Percentiles rank a stretch among this genome's conserved stretches.
Evolutionary conservation across 371 early-diverging fungal genomes (phyloP).

Genomic region (Rhizopus microsporus): DNA sequence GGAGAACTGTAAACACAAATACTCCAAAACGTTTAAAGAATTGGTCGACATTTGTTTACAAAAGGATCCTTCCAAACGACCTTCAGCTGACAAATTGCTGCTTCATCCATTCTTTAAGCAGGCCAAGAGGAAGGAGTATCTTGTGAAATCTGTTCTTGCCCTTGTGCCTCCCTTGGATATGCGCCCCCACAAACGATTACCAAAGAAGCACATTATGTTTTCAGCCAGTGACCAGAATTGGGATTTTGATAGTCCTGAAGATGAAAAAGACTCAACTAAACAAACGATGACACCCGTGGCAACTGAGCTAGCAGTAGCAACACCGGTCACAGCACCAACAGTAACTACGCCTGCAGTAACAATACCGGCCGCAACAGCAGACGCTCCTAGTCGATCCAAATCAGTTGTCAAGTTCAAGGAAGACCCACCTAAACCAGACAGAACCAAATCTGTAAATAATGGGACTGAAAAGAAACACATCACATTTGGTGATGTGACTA

Average conservation of each 20-base stretch:
- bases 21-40: constrained; percentile 78
- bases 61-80: constrained; percentile 82
- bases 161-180: constrained; percentile 73
- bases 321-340: background rate
- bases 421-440: constrained; percentile 14
- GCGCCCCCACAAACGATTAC: constrained; percentile 53
- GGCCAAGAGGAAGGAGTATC: constrained; percentile 73
- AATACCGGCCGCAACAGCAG: background rate
- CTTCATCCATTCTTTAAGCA: constrained; percentile 82
- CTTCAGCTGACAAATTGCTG: constrained; percentile 77
- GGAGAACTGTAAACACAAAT: constrained; percentile 73
- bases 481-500: constrained; percentile 47
- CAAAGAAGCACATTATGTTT: constrained; percentile 34
- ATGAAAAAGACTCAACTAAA: constrained; percentile 5
- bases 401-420: constrained; percentile 24
- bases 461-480: constrained; percentile 34
- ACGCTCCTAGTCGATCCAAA: constrained; percentile 7
- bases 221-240: constrained; percentile 40
- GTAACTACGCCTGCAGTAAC: background rate
- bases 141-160: constrained; percentile 60
- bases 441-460: constrained; percentile 2
- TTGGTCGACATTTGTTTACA: constrained; percentile 84
- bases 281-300: too few relatives aligned
- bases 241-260: constrained; percentile 44
- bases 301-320: background rate